Percentiles rank a stretch among this genome's conserved stretches.
Evolutionary conservation across 2,329 filamentous ascomycete genomes (phyloP).

Genomic region (Trichoderma sp.): DNA sequence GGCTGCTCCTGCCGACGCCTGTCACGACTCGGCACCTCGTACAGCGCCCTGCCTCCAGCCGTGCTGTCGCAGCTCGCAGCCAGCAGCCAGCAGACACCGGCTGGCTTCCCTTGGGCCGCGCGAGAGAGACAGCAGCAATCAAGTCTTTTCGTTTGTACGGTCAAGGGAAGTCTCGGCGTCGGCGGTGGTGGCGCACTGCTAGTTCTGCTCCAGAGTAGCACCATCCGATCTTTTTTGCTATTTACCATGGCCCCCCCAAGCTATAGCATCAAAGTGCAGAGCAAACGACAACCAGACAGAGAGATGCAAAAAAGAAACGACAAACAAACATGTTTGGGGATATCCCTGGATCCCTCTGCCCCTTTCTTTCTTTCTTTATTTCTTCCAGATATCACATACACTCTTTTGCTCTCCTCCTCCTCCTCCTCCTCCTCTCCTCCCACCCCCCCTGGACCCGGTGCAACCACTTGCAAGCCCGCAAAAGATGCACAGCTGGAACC

Average conservation of each 20-base stretch:
- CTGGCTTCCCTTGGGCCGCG: no score
- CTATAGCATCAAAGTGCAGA: background rate
- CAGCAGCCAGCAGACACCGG: background rate
- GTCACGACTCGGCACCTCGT: constrained; percentile 16
- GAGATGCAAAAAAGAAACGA: background rate
- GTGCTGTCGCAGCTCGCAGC: background rate
- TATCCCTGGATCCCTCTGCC: background rate
- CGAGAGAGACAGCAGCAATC: no score
- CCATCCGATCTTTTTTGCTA: no score
- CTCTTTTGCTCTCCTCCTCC: background rate
- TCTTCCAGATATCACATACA: no score
- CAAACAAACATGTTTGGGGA: background rate
- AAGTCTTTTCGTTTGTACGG: no score
- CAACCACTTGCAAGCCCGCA: constrained; percentile 18
- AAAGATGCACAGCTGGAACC: constrained; percentile 13
- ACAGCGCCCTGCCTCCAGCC: constrained; percentile 18
- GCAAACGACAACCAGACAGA: background rate
- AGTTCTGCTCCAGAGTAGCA: no score
- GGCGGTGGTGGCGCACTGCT: no score
- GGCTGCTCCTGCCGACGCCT: background rate
- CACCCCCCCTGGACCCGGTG: constrained; percentile 18
- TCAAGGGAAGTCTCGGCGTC: no score
- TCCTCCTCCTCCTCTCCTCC: no score
- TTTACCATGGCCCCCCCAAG: no score
- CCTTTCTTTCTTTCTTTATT: background rate